Evolutionary conservation across 148 eudicot species (phyloP), one percentile per base, ranked within the genome.

Genomic region (Oxyria digyna): DNA sequence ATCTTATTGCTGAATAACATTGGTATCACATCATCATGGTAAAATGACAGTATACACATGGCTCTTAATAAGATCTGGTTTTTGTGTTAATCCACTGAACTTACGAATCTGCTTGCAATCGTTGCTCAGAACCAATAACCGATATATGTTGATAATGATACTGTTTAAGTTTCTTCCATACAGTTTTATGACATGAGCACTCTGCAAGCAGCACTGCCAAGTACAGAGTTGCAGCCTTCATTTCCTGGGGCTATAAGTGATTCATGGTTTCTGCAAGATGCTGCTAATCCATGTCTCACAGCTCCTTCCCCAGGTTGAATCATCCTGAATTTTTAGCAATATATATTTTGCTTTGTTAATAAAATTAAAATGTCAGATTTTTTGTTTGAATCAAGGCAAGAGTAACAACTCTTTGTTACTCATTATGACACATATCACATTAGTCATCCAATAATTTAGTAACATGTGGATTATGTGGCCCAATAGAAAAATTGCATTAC

Each of bases 101-200:
- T 55, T 55, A 18, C 21, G 54, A 6, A 13, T 13, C 35, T 26
- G 8, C 33, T 27, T 26, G 33, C 63, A 55, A 27, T 59, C 21
- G 18, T 29, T 29, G 63, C 29, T 29, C 38, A 59, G 65, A 59
- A 29, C 37, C 31, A 27, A 27, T 59, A 29, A 59, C 33, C 31
- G 24, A 29, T 27, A 59, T 1, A 35, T 26, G 35, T 4, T 12
- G 37, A 57, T 57, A 12, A 13, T 15, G 9, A 14, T 15, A 29
- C 31, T 59, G 35, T 18, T 13, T 13, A 59, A 4, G 13, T 14
- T 59, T 59, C 65, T 59, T 59, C 15, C 38, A 29, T 59, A 74
- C 86, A 91, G 86, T 89, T 83, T 72, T 74, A 85, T 81, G 85
- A 84, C 82, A 89, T 87, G 96, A 80, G 80, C 75, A 80, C 91